Evolutionary conservation across 768 basidiomycete genomes (phyloP).

Genomic region (Leccinum longicurvipes): DNA sequence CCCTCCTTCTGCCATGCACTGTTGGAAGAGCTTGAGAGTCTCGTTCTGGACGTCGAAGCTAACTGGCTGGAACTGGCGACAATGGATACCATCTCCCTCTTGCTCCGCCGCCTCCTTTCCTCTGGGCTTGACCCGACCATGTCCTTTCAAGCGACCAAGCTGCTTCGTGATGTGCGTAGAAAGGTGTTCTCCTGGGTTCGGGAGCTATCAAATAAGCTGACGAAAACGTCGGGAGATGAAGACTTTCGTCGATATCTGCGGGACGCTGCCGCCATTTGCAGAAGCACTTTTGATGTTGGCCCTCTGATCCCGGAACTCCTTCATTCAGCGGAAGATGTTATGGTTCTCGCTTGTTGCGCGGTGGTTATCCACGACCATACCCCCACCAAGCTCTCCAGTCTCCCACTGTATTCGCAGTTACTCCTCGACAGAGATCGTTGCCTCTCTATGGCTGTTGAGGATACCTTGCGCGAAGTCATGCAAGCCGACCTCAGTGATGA

Average conservation of each 20-base stretch:
- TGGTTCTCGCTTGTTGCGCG: slow-evolving; percentile 17
- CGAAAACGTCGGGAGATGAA: not conserved
- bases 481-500: not conserved
- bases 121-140: not conserved
- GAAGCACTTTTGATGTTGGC: not conserved
- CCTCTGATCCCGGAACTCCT: slow-evolving; percentile 8
- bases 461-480: slow-evolving; percentile 13
- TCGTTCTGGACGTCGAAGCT: not conserved
- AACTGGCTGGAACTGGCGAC: not conserved
- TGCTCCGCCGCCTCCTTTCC: not conserved
- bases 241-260: not conserved
- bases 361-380: slow-evolving; percentile 27
- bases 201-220: not conserved
- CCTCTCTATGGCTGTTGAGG: slow-evolving; percentile 30
- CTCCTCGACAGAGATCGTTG: slow-evolving; percentile 33
- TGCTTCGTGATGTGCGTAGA: not conserved
- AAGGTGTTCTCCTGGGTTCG: not conserved
- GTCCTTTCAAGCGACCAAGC: not conserved
- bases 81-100: not conserved
- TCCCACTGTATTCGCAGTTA: slow-evolving; percentile 11
- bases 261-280: not conserved
- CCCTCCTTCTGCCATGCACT: slow-evolving; percentile 3
- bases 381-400: slow-evolving; percentile 1
- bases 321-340: slow-evolving; percentile 17
- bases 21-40: not conserved